These are phyloP conservation scores for Salix brachista DNA, from an alignment of 345 rosid species.

Conservation along the genomic window DNA sequence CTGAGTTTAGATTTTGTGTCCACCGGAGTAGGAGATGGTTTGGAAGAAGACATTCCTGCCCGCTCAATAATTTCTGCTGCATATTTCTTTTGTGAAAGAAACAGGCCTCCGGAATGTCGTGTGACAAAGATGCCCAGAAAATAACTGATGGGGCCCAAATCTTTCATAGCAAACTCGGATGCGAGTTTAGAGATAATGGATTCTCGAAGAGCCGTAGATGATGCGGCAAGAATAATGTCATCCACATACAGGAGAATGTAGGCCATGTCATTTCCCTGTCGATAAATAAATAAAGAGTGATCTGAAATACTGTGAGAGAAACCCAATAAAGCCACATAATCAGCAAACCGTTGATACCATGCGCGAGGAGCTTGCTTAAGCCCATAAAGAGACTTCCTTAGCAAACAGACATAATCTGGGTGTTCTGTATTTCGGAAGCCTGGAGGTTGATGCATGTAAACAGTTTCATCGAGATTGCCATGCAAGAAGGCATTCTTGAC, in stretches of 20 bases:
- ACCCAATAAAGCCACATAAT: background rate
- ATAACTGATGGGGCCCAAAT: constrained; percentile 5
- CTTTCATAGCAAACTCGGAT: constrained; percentile 1
- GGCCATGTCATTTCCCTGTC: background rate
- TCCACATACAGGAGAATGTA: background rate
- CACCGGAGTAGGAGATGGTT: background rate
- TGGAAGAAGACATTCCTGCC: background rate
- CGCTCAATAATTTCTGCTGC: background rate
- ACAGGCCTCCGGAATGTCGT: background rate
- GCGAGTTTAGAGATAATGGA: background rate
- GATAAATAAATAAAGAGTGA: background rate
- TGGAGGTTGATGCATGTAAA: background rate
- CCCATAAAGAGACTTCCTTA: too few relatives aligned
- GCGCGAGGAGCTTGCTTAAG: background rate
- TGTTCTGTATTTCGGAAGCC: background rate
- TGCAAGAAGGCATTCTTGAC: background rate
- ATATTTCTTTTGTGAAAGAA: background rate
- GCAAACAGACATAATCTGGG: background rate
- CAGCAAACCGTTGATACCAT: background rate
- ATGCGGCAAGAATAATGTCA: background rate
- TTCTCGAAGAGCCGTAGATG: background rate
- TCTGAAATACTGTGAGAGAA: background rate
- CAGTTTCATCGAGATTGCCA: background rate
- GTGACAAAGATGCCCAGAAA: constrained; percentile 1
- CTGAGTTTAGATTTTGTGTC: background rate